These are phyloP conservation scores for Rhynchosporium graminicola DNA, from an alignment of 2,329 filamentous ascomycete genomes.

Conservation along the genomic window DNA sequence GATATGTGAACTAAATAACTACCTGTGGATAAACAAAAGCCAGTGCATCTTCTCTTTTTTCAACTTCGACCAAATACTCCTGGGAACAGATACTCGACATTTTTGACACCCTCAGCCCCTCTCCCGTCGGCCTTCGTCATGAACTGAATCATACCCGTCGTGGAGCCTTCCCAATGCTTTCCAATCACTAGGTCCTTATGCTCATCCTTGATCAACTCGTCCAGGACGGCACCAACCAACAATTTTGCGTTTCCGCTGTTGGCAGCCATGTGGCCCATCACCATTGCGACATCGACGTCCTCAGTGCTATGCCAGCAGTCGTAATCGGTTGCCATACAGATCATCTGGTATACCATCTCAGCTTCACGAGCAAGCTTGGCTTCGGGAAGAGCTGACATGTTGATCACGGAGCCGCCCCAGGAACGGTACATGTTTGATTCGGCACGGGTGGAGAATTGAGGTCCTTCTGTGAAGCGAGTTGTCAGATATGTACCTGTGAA, in stretches of 20 bases:
- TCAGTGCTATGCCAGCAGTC: conserved; percentile 91
- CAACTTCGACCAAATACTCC: conserved; percentile 44
- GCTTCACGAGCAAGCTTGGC: conserved; percentile 95
- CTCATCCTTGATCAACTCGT: conserved; percentile 78
- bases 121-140: conserved; percentile 82
- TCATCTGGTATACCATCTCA: conserved; percentile 96
- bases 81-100: conserved; percentile 84
- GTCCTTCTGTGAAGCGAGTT: conserved; percentile 69
- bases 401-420: conserved; percentile 94
- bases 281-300: conserved; percentile 93
- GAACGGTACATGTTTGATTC: conserved; percentile 93
- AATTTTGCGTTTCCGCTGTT: conserved; percentile 86
- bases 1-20: conserved; percentile 8
- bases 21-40: not conserved
- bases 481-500: conserved; percentile 1
- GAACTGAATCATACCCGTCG: conserved; percentile 74
- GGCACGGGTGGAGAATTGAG: conserved; percentile 93
- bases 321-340: conserved; percentile 99
- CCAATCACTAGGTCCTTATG: conserved; percentile 74
- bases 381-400: conserved; percentile 96
- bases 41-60: not conserved
- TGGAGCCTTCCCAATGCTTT: conserved; percentile 76
- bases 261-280: conserved; percentile 93
- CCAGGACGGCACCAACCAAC: conserved; percentile 83
- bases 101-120: conserved; percentile 72